Evolutionary conservation across 2,329 filamentous ascomycete species (phyloP), one percentile per base, ranked within the genome.

Genomic region (Colletotrichum falcatum): DNA sequence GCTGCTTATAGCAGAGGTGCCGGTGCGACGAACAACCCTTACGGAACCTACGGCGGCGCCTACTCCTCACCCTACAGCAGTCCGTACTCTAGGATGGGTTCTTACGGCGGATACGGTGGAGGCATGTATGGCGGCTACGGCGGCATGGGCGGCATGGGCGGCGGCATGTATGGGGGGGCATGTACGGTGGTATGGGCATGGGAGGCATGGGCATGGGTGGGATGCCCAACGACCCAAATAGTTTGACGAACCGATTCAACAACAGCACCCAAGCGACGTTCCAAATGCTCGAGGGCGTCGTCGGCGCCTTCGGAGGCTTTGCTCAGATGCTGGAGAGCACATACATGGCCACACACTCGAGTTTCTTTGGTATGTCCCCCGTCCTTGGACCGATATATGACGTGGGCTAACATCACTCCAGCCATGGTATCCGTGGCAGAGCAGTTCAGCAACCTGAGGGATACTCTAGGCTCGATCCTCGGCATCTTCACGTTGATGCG

Each of bases 281-380:
- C 79, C 96, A 98, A 85, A 94, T 99, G 87, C 94, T 99, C 61
- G 96, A 99, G 83, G 96, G 95, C 75, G 93, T 99, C 68, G 96
- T 99, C 18, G 94, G 94, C 30, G 95, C 96, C 2, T 99, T 99
- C 84, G 95, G 95, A 26, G 96, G 97, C 0, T 98, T 99, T 79
- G 94, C 97, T 16, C 96, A 99, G 84, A 99, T 99, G 96, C 87
- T 99, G 35, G 96, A 99, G 83, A 98, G 96, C 85, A 98, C 96
- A 14, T 99, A 98, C 77, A 99, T 99, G 97, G 96, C 97, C 37
- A 99, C 96, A 0, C 96, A 99, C 82, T 98, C 95, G 7, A 97
- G 94, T 64, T 99, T 99, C 82, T 99, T 98, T 78, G 95, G 94
- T 97, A 88, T 77, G 92, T 82, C 18, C 2, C 28, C 28, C 26